Conservation (phyloP, 139 green algal genomes). For the Desmodesmus armatus region DNA sequence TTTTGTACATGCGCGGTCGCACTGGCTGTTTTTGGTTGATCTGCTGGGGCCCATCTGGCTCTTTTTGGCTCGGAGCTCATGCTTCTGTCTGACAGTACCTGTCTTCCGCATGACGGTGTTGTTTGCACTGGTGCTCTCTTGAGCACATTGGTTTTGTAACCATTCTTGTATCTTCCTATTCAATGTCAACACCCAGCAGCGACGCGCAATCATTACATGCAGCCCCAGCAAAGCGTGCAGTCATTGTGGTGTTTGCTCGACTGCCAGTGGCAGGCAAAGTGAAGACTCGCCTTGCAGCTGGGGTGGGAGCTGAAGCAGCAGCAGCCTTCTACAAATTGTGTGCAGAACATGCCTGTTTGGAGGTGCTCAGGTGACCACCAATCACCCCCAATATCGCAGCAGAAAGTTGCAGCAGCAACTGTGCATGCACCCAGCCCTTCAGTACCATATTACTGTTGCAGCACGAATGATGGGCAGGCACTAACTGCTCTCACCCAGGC, state of each 20-base stretch:
- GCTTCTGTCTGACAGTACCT: not conserved
- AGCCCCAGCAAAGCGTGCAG: not conserved
- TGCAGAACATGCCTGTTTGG: conserved; percentile 56
- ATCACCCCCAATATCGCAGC: no score
- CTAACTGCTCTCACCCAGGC: not conserved
- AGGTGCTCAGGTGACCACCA: conserved; percentile 51
- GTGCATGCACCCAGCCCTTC: not conserved
- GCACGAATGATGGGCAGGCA: not conserved
- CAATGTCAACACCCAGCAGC: not conserved
- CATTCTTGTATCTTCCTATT: no score
- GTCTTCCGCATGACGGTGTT: no score
- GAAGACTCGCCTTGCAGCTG: conserved; percentile 76
- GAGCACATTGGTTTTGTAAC: no score
- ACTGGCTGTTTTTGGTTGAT: not conserved
- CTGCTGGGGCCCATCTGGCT: no score
- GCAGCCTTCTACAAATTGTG: conserved; percentile 70
- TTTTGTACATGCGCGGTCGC: not conserved
- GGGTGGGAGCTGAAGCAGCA: conserved; percentile 57
- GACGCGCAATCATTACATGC: not conserved
- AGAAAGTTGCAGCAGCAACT: not conserved
- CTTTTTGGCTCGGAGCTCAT: not conserved
- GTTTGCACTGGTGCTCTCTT: no score
- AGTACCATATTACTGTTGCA: not conserved
- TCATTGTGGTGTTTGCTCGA: conserved; percentile 68
- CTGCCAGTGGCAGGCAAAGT: conserved; percentile 68